Base-by-base conservation (phyloP, 495 filamentous ascomycete species). In the Talaromyces wortmannii region DNA sequence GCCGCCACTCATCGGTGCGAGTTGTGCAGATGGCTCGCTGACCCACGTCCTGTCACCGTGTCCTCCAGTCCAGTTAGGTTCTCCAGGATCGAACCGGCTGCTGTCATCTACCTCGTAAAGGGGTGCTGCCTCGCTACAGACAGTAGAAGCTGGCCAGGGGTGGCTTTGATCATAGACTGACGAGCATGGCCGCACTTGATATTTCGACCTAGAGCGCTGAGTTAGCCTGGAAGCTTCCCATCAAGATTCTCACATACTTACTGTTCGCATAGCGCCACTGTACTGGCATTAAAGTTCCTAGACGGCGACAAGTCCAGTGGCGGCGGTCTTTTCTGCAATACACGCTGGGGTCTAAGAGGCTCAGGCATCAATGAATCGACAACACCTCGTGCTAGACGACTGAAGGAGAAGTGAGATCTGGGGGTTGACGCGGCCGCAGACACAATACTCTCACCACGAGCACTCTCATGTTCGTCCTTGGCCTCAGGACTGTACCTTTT, bases 331-430 rank as follows among this genome's bases (percentile, higher is more conserved):
- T 46, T 45, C 40, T 32, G 23, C n/a, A 31, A 2, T 11, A 53
- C 43, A 33, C 44, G 13, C 16, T 42, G 52, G 4, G 52, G 29
- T 15, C n/a, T 53, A n/a, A 53, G 44, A 18, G 52, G 52, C 3
- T 46, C 52, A 13, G 52, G 52, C 13, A 53, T 40, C 42, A 53
- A 32, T 2, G 52, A 53, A 5, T 53, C 23, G 7, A 53, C 52
- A 8, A 46, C 30, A 43, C 52, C 52, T 11, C 52, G 40, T 33
- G 52, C 52, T 17, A 29, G 44, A 11, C 52, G 52, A 30, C 32
- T 33, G 2, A 53, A 46, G 0, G 52, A 53, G 23, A 45, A 53
- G 44, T 53, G 36, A 30, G 36, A 29, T n/a, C 50, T 23, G 2
- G 50, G n/a, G 40, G 52, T 40, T 7, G 17, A 44, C 10, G 52